Percentiles rank a stretch among this genome's conserved stretches.
These are phyloP conservation scores for Paracoccidioides lutzii DNA, from an alignment of 2,329 filamentous ascomycete species.

Conservation along the genomic window DNA sequence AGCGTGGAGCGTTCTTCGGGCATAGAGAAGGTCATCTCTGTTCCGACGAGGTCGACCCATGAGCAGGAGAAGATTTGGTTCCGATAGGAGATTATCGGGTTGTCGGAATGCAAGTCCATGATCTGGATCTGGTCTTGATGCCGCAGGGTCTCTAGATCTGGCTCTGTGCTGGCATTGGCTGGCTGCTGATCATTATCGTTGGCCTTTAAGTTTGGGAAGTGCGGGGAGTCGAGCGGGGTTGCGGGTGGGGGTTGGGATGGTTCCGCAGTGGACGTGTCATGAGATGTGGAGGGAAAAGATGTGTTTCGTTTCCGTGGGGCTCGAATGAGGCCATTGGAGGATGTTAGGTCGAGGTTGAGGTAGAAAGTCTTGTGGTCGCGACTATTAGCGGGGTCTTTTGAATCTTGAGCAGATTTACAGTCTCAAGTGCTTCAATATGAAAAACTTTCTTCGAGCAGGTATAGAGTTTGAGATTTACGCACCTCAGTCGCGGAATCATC, in stretches of 20 bases:
- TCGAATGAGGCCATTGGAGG: conserved; percentile 28
- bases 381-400: neutral
- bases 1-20: conserved; percentile 37
- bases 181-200: neutral
- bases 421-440: neutral
- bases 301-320: conserved; percentile 16
- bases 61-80: conserved; percentile 64
- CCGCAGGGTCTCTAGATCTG: conserved; percentile 2
- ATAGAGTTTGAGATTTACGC: conserved; percentile 5
- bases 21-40: conserved; percentile 59
- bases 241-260: conserved; percentile 9
- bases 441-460: neutral
- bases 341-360: conserved; percentile 46
- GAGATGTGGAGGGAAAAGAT: conserved; percentile 6
- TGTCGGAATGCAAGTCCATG: conserved; percentile 62
- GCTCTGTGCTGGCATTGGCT: conserved; percentile 9
- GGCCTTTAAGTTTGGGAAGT: neutral
- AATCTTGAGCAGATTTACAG: too few relatives aligned
- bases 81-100: conserved; percentile 68
- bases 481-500: conserved; percentile 41
- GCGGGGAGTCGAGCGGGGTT: conserved; percentile 6
- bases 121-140: conserved; percentile 52
- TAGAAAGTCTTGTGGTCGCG: conserved; percentile 39
- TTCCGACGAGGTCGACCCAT: conserved; percentile 76
- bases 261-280: conserved; percentile 6